Conservation (phyloP, 2,329 filamentous ascomycete species). For the Ophiostoma ulmi region DNA sequence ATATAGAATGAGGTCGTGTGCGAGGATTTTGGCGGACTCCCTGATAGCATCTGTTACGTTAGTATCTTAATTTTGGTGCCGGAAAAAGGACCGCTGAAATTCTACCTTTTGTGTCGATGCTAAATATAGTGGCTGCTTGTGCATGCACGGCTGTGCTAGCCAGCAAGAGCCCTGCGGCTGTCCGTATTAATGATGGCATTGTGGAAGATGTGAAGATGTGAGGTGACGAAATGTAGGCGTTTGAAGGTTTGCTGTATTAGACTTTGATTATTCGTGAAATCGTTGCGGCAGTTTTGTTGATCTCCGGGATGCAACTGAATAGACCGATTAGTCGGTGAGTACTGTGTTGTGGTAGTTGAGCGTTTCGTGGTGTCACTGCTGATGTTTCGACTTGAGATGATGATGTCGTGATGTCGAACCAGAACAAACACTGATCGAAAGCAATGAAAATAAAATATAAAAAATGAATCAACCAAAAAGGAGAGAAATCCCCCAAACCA, state of each 20-base stretch:
- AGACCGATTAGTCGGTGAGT: not conserved
- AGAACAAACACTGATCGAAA: not conserved
- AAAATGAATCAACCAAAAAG: not conserved
- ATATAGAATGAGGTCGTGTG: slow-evolving; percentile 32
- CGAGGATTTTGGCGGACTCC: slow-evolving; percentile 28
- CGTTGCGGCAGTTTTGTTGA: not conserved
- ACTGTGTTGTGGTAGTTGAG: not conserved
- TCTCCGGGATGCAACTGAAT: not conserved
- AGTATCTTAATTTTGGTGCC: not conserved
- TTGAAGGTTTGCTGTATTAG: not conserved
- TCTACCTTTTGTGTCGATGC: slow-evolving; percentile 24
- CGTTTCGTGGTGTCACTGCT: not conserved
- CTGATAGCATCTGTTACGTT: slow-evolving; percentile 26
- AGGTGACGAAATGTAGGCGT: not conserved
- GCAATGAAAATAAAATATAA: not conserved
- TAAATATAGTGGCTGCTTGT: slow-evolving; percentile 17
- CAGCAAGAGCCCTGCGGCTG: slow-evolving; percentile 12
- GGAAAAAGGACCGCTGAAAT: no score
- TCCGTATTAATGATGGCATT: not conserved
- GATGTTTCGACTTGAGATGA: not conserved
- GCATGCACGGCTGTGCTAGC: slow-evolving; percentile 15
- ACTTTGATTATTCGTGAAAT: not conserved
- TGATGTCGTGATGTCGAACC: not conserved
- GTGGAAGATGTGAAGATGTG: not conserved
- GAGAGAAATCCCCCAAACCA: not conserved